Evolutionary conservation across 495 filamentous ascomycete species (phyloP).

Genomic region (Mycothermus thermophilus): DNA sequence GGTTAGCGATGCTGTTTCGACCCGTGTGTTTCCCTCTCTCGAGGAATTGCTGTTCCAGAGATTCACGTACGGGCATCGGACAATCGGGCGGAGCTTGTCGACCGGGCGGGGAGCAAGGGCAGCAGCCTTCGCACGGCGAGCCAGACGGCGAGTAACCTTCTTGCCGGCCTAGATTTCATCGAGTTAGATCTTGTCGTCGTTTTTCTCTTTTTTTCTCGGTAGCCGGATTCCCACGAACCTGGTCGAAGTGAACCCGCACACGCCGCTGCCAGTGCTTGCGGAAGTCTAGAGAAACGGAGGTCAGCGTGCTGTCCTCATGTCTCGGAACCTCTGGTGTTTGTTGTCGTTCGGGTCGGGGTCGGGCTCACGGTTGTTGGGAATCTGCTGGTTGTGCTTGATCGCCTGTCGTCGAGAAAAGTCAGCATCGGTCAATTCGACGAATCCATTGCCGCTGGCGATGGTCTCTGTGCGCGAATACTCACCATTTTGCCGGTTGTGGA

Average conservation of each 20-base stretch:
- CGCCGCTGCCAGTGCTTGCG: conserved; percentile 99
- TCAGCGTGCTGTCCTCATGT: conserved; percentile 7
- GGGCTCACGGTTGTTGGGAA: conserved; percentile 87
- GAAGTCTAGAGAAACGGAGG: conserved; percentile 55
- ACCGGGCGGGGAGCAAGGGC: conserved; percentile 89
- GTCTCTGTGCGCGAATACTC: no score
- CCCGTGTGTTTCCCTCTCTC: no score
- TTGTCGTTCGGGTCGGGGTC: conserved; percentile 11
- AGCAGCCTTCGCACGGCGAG: conserved; percentile 83
- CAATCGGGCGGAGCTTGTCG: conserved; percentile 90
- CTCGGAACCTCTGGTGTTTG: conserved; percentile 5
- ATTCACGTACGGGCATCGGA: conserved; percentile 59
- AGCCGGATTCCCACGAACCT: conserved; percentile 52
- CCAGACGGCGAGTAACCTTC: conserved; percentile 80
- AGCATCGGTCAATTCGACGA: conserved; percentile 10
- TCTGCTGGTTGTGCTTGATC: conserved; percentile 99
- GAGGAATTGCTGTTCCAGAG: no score
- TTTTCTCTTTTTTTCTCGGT: no score
- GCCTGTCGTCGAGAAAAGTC: conserved; percentile 33
- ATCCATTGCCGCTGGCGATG: no score
- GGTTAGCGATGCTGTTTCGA: no score
- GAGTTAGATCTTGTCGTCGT: conserved; percentile 16
- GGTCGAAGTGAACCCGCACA: conserved; percentile 96
- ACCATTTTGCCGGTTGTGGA: conserved; percentile 27
- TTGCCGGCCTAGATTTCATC: conserved; percentile 58